Evolutionary conservation across 75 land plant genomes (phyloP).

Genomic region (Chamaecyparis obtusa): DNA sequence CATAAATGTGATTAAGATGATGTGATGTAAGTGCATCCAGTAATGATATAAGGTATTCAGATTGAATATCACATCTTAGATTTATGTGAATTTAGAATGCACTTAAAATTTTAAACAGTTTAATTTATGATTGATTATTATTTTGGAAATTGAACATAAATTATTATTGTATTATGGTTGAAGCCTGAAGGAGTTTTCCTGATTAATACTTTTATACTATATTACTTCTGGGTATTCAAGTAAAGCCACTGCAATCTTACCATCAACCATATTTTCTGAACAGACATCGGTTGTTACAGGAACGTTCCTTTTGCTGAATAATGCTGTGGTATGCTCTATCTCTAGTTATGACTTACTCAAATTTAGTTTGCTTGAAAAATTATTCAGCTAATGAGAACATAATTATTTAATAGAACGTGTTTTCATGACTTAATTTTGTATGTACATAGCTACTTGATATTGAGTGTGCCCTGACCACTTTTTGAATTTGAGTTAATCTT

Average conservation of each 20-base stretch:
- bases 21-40: not conserved
- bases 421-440: not conserved
- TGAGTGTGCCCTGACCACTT: not conserved
- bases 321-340: constrained; percentile 61
- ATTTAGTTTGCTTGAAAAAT: not conserved
- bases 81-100: not conserved
- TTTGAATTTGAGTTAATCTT: not conserved
- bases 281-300: constrained; percentile 61
- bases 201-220: not conserved
- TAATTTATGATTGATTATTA: not conserved
- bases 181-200: not conserved
- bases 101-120: not conserved
- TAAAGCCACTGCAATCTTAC: not conserved
- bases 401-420: not conserved
- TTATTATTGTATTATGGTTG: not conserved
- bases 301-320: constrained; percentile 60
- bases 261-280: not conserved
- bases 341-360: not conserved
- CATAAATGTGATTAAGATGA: not conserved
- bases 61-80: not conserved
- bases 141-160: not conserved
- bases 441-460: not conserved
- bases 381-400: not conserved
- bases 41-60: not conserved
- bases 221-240: not conserved